Evolutionary conservation across 179 eudicot species (phyloP), one percentile per base, ranked within the genome.

Genomic region (Vitellaria paradoxa): DNA sequence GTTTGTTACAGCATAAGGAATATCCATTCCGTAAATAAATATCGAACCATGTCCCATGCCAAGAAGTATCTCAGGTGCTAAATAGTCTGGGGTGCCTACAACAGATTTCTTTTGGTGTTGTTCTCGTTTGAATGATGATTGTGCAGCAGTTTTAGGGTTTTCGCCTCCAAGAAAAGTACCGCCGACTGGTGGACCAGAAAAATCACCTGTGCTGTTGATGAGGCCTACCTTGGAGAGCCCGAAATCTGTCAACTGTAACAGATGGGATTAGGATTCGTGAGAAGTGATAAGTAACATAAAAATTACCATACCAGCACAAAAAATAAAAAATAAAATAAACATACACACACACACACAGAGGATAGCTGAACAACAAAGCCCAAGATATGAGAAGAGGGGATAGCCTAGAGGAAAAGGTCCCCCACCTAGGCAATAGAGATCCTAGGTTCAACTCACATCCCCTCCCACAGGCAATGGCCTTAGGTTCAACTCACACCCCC

Each of bases 31-130:
- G 62, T 12, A 30, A 71, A 71, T 59, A 68, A 62, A 72, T 45
- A 65, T 17, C 89, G 37, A 74, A 96, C 99, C 98, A 92, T 96
- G 99, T 75, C 97, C 99, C 89, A 84, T 92, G 82, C 99, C 99
- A 68, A 96, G 97, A 85, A 96, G 99, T 84, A 96, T 96, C 86
- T 96, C 99, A 30, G 99, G 99, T 76, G 99, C 98, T 91, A 96
- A 84, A 89, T 96, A 96, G 85, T 96, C 99, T 76, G 99, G 99
- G 63, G 99, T 96, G 70, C 99, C 99, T 82, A 94, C 98, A 85
- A 92, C 97, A 50, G 90, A 79, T 56, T 92, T 90, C 71, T 89
- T 96, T 75, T 88, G 89, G 63, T 92, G 89, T 77, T 87, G 86
- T 80, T 87, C 92, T 78, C 84, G 84, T 74, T 84, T 87, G 14